These are phyloP conservation scores for Apiotrichum sp. DNA, from an alignment of 1,284 basidiomycete species.

Conservation along the genomic window DNA sequence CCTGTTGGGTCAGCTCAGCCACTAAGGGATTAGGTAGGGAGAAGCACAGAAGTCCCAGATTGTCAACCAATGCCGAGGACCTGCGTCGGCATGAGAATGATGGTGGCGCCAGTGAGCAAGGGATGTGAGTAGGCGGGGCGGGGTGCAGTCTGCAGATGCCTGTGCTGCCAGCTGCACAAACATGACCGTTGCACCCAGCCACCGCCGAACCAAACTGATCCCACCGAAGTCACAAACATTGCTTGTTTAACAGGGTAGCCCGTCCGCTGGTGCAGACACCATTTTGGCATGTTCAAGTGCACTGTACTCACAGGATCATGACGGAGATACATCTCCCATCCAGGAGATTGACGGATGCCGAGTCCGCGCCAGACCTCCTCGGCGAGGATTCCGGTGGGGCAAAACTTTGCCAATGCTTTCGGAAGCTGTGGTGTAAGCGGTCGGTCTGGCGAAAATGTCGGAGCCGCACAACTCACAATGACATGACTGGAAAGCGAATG, in stretches of 20 bases:
- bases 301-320: slow-evolving; percentile 41
- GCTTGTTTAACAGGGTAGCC: too few relatives aligned
- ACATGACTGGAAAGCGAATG: slow-evolving; percentile 36
- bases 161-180: neutral
- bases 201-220: too few relatives aligned
- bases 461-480: slow-evolving; percentile 29
- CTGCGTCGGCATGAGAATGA: too few relatives aligned
- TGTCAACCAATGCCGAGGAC: too few relatives aligned
- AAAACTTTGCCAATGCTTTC: slow-evolving; percentile 43
- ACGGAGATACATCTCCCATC: slow-evolving; percentile 50
- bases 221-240: too few relatives aligned
- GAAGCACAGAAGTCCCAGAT: neutral
- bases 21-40: too few relatives aligned
- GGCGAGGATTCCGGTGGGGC: slow-evolving; percentile 42
- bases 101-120: too few relatives aligned
- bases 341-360: slow-evolving; percentile 46
- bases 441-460: slow-evolving; percentile 19
- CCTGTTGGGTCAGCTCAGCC: slow-evolving; percentile 14
- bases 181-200: neutral
- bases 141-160: neutral
- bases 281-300: slow-evolving; percentile 1
- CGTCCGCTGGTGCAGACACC: too few relatives aligned
- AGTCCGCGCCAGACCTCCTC: slow-evolving; percentile 47
- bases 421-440: slow-evolving; percentile 32
- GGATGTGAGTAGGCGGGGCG: too few relatives aligned